Evolutionary conservation across 2,329 filamentous ascomycete species (phyloP), one percentile per base, ranked within the genome.

Genomic region (Tympanopsis confertula): DNA sequence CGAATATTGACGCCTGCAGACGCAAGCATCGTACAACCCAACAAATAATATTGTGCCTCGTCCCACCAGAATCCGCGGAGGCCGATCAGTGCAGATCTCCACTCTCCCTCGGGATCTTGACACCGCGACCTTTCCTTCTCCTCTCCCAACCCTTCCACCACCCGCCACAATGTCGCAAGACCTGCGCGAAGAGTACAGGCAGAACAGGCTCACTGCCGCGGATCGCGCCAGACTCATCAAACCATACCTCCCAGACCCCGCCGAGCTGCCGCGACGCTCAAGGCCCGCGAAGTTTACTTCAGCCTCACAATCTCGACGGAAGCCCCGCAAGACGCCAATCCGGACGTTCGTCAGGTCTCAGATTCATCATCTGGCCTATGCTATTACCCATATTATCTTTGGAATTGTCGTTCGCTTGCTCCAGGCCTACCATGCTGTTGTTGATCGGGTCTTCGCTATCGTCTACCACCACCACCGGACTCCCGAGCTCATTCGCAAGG

Each of bases 381-480:
- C 72, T 42, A 50, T 84, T 40, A 66, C 89, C 46, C 86, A 94
- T 52, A 71, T 82, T 44, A 56, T 94, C 47, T 96, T 94, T 62
- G 89, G 86, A 5, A 65, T 96, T 45, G 93, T 91, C 57, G 81
- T 95, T 47, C 82, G 87, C 44, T 61, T 86, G 41, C 79, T 88
- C 41, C 79, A 86, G 53, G 75, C 78, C 39, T 91, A 86, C 62
- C 82, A 89, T 56, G 74, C 81, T 5, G 70, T 94, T 36, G 68
- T 78, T 47, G 83, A 91, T 55, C 79, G 84, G 42, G 65, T 89
- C 45, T 74, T 86, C 38, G 84, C 86, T 7, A 73, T 96, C 43
- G 68, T 94, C 39, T 88, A 89, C 57, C 91, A 98, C 63, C 93
- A 98, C 62, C 91, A 98, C 59, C 84, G 86, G 38, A 94, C 89